phyloP scores from a whole-genome alignment of 1,139 yeast species.

The Saccharomyces pastorianus region DNA sequence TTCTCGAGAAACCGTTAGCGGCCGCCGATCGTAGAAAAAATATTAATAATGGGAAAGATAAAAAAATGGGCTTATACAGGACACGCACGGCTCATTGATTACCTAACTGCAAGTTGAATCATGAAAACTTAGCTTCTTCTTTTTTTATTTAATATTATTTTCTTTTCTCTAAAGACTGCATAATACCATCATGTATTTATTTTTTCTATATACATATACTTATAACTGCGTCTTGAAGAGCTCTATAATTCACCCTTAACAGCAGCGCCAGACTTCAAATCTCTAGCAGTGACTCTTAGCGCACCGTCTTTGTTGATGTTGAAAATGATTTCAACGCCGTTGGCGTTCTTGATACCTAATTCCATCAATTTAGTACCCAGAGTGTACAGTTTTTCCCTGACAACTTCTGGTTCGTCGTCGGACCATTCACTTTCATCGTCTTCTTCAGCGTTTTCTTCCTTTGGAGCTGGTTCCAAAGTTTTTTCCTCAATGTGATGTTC shows the following conservation, averaged over 20 bases:
- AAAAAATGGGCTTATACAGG: neutral
- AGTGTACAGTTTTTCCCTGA: constrained; percentile 63
- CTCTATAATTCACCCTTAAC: constrained; percentile 30
- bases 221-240: neutral
- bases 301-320: constrained; percentile 81
- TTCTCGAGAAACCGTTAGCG: neutral
- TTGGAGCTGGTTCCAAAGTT: constrained; percentile 58
- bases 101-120: too few relatives aligned
- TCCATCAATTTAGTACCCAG: constrained; percentile 75
- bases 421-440: constrained; percentile 52
- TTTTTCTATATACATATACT: constrained; percentile 7
- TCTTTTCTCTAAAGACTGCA: neutral
- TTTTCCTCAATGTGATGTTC: constrained; percentile 72
- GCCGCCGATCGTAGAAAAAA: neutral
- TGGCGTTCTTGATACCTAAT: constrained; percentile 65
- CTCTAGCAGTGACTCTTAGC: constrained; percentile 78
- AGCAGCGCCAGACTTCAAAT: constrained; percentile 53
- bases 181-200: neutral
- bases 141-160: neutral
- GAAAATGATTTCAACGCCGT: constrained; percentile 72
- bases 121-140: neutral
- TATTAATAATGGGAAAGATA: neutral
- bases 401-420: constrained; percentile 71
- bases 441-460: constrained; percentile 36
- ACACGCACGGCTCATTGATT: too few relatives aligned